Evolutionary conservation across 495 filamentous ascomycete species (phyloP), one percentile per base, ranked within the genome.

Genomic region (Podospora pseudoanserina): DNA sequence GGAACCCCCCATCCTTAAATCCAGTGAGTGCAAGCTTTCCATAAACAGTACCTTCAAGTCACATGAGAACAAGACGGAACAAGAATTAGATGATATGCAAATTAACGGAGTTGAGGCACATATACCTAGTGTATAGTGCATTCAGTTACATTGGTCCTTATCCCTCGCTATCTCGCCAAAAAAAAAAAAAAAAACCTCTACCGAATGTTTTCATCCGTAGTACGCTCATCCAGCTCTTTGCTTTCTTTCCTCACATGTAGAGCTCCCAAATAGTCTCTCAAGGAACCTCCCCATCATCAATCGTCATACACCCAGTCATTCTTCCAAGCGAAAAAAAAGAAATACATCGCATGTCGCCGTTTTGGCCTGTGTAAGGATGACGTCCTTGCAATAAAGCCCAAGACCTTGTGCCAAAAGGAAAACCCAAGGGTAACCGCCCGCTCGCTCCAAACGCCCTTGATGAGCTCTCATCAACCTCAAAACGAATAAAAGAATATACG

Each of bases 101-200:
- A 63, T 63, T 63, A 63, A 63, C 32, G 32, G 61, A 63, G 61
- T 63, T 63, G 61, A 63, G 61, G 61, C 61, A 49, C 61, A 63
- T 28, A 61, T 49, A 63, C 61, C 61, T 63, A 63, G 19, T 63
- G 61, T 63, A 49, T 18, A 63, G 61, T 63, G 61, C 61, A 63
- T 20, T 44, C 30, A 61, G 26, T 61, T 61, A 28, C 30, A 30
- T 61, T 58, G n/a, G 56, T 58, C 19, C n/a, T 58, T 20, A 58
- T 58, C 19, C 23, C 56, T 9, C 20, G n/a, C 20, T 20, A 58
- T 20, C 19, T 2, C 6, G 18, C 23, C 9, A 20, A 23, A 61
- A 26, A 61, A 6, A 0, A 9, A 2, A 6, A 20, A 23, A 34
- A 26, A 61, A 6, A 3, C 26, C 23, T 28, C 56, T 20, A 61